A percentile compares a stretch with the other conserved stretches of the same genome.
Evolutionary conservation across 441 rosid species (phyloP).

Genomic region (Breynia disticha): DNA sequence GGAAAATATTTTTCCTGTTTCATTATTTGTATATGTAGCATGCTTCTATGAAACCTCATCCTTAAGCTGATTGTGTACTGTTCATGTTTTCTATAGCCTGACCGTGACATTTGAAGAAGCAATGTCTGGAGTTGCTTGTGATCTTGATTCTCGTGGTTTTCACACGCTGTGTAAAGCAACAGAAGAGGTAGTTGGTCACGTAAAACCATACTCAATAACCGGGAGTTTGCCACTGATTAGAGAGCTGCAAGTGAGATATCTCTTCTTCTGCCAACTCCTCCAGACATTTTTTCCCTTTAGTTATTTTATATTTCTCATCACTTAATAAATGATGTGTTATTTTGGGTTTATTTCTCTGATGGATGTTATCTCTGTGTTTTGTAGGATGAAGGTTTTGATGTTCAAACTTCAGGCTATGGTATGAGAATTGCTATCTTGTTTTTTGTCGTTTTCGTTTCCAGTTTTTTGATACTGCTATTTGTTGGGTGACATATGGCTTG

Average conservation of each 20-base stretch:
- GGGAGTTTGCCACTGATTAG: conserved; percentile 90
- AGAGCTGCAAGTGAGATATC: conserved; percentile 53
- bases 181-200: conserved; percentile 76
- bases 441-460: not conserved
- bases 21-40: not conserved
- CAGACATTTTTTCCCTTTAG: no score
- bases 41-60: not conserved
- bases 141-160: conserved; percentile 81
- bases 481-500: not conserved
- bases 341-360: not conserved
- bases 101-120: conserved; percentile 67
- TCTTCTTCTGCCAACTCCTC: not conserved
- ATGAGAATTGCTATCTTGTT: conserved; percentile 14
- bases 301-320: conserved; percentile 2
- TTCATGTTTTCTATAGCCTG: conserved; percentile 35
- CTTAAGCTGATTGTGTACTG: not conserved
- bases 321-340: conserved; percentile 4
- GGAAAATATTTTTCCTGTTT: conserved; percentile 1
- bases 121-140: conserved; percentile 75
- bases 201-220: conserved; percentile 87
- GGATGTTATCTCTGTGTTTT: not conserved
- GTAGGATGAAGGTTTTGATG: conserved; percentile 93
- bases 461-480: not conserved
- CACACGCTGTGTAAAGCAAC: conserved; percentile 82
- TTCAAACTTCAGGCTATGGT: conserved; percentile 89